A percentile compares a stretch with the other conserved stretches of the same genome.
Evolutionary conservation across 768 basidiomycete species (phyloP).

Genomic region (Boletus sp.): DNA sequence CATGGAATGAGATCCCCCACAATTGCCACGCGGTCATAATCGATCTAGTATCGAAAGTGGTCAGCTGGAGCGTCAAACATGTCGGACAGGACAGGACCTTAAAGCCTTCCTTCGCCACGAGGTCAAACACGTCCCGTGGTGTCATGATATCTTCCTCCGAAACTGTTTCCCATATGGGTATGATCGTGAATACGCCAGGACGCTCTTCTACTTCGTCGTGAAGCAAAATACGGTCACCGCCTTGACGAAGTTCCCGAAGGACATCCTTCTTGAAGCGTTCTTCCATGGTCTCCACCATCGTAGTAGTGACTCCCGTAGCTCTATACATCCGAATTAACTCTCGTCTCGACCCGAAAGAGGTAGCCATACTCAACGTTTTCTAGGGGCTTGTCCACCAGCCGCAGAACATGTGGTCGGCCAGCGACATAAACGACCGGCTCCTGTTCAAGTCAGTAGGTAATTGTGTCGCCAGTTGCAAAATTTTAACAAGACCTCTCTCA

Average conservation of each 20-base stretch:
- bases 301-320: conserved; percentile 90
- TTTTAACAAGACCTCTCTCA: conserved; percentile 67
- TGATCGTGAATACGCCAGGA: conserved; percentile 84
- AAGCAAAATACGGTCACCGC: conserved; percentile 74
- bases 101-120: conserved; percentile 74
- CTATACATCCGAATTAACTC: conserved; percentile 35
- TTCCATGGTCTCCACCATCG: conserved; percentile 91
- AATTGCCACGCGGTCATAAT: conserved; percentile 87
- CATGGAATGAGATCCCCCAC: conserved; percentile 41
- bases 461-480: neutral
- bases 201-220: conserved; percentile 96
- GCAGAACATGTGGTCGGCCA: conserved; percentile 85
- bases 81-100: conserved; percentile 35
- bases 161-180: conserved; percentile 93
- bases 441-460: conserved; percentile 33
- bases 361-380: conserved; percentile 86
- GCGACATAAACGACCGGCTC: conserved; percentile 92
- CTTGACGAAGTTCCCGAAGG: conserved; percentile 69
- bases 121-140: conserved; percentile 74
- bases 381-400: conserved; percentile 80
- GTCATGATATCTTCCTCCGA: conserved; percentile 81
- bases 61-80: conserved; percentile 3
- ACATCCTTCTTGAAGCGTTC: conserved; percentile 83
- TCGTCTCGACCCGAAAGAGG: neutral
- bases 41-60: conserved; percentile 47